Evolutionary conservation across 495 filamentous ascomycete species (phyloP), one percentile per base, ranked within the genome.

Genomic region (Penicilliopsis zonata): DNA sequence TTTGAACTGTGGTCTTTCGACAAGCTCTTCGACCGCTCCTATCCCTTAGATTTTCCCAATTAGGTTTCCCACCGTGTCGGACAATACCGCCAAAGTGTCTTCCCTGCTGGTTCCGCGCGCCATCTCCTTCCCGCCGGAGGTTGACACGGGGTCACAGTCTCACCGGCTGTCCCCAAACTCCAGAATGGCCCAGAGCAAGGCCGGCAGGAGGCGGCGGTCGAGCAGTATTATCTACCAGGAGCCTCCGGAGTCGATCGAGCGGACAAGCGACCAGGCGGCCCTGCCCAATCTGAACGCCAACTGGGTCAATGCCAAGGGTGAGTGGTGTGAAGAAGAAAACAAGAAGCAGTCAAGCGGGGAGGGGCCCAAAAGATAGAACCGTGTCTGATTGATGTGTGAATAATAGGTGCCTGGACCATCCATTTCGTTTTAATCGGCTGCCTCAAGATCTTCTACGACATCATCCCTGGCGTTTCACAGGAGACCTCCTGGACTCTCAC

Each of bases 261-360:
- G 94, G 50, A 76, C 86, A 53, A 94, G 82, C 43, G 90, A 98
- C 56, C 90, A 98, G 70, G 78, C 85, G 17, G 84, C 84, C 9
- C 60, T 95, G 39, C 90, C 90, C 18, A 98, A 98, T 47, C 56
- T 95, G 52, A 98, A 98, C 65, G 84, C 90, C 42, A 80, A 93
- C 59, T 98, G 90, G 90, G 90, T 95, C 41, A 94, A 98, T 61
- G 83, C 85, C 40, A 98, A 98, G 69, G 90, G 90, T 96, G 63
- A 50, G 75, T 58, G 15, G 7, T 28, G 13, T 15, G 13, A 36
- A 21, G 34, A n/a, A n/a, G n/a, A n/a, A n/a, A n/a, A n/a, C n/a
- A n/a, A n/a, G n/a, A n/a, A n/a, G n/a, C n/a, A n/a, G n/a, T n/a
- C n/a, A n/a, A n/a, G n/a, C n/a, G n/a, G n/a, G n/a, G n/a, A n/a